phyloP scores from a whole-genome alignment of 768 basidiomycete genomes.

The Hygrophorus pudorinus region DNA sequence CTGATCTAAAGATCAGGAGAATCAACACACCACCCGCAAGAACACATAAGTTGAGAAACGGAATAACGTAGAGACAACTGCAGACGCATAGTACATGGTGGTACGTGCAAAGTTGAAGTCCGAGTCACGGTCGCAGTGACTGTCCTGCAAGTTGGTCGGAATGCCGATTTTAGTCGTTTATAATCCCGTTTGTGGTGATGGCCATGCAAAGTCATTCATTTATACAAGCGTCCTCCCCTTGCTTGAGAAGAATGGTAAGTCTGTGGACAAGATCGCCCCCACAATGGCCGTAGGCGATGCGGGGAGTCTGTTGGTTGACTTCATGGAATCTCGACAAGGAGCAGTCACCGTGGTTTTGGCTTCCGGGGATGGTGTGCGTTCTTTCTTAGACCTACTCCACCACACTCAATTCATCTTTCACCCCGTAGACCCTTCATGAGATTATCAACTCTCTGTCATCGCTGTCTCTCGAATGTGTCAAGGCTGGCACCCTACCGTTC shows the following conservation, averaged over 20 bases:
- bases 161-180: slow-evolving; percentile 47
- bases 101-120: too few relatives aligned
- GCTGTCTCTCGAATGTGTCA: slow-evolving; percentile 12
- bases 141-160: too few relatives aligned
- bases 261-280: slow-evolving; percentile 29
- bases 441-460: slow-evolving; percentile 55
- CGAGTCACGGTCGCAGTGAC: too few relatives aligned
- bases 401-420: too few relatives aligned
- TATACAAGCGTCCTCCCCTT: slow-evolving; percentile 53
- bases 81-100: background rate
- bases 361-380: slow-evolving; percentile 67
- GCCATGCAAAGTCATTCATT: slow-evolving; percentile 47
- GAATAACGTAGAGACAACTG: slow-evolving; percentile 18
- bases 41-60: slow-evolving; percentile 38
- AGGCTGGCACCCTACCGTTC: slow-evolving; percentile 11
- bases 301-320: slow-evolving; percentile 32
- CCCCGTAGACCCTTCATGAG: slow-evolving; percentile 70
- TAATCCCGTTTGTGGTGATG: slow-evolving; percentile 68
- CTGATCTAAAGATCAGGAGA: background rate
- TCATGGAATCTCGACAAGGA: slow-evolving; percentile 24
- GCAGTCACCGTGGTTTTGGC: slow-evolving; percentile 45
- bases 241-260: slow-evolving; percentile 31
- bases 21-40: slow-evolving; percentile 35
- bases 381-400: too few relatives aligned
- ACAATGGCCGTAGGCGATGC: slow-evolving; percentile 51